Percentiles rank a stretch among this genome's conserved stretches.
Conservation (phyloP, 108 stramenopile species). For the Fistulifera pelliculosa region DNA sequence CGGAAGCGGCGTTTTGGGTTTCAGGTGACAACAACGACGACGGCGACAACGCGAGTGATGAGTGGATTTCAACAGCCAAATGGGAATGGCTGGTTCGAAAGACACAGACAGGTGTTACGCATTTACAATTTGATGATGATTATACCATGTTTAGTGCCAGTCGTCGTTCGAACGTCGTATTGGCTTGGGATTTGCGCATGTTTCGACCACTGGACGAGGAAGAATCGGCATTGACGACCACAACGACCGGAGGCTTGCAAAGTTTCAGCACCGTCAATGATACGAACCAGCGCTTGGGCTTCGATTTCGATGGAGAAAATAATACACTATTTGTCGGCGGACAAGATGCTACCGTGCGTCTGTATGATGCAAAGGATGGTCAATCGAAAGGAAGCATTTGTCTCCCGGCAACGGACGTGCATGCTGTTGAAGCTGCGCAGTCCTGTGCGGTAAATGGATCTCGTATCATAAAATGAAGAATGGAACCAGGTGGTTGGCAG, state of each 20-base stretch:
- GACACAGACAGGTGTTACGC: conserved; percentile 65
- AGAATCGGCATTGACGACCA: conserved; percentile 8
- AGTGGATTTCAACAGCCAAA: conserved; percentile 52
- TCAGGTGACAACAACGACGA: conserved; percentile 10
- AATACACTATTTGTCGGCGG: conserved; percentile 48
- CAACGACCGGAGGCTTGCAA: conserved; percentile 42
- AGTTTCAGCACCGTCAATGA: conserved; percentile 54
- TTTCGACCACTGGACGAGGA: conserved; percentile 23
- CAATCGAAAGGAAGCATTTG: background rate
- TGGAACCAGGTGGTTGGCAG: conserved; percentile 27
- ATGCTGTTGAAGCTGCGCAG: conserved; percentile 7
- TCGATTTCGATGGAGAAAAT: conserved; percentile 35
- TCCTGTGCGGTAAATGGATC: conserved; percentile 58
- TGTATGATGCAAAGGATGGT: conserved; percentile 27
- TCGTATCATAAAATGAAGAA: conserved; percentile 6
- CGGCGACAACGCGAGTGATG: background rate
- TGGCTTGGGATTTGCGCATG: conserved; percentile 76
- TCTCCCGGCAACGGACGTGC: conserved; percentile 13
- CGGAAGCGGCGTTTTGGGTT: conserved; percentile 35
- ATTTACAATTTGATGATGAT: conserved; percentile 43
- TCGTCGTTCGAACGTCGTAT: conserved; percentile 58
- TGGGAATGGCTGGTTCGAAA: conserved; percentile 66
- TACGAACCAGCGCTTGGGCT: conserved; percentile 76
- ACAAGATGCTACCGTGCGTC: conserved; percentile 34
- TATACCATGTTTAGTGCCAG: conserved; percentile 51